A percentile compares a stretch with the other conserved stretches of the same genome.
These are phyloP conservation scores for Globisporangium polare DNA, from an alignment of 352 stramenopile species.

Conservation along the genomic window DNA sequence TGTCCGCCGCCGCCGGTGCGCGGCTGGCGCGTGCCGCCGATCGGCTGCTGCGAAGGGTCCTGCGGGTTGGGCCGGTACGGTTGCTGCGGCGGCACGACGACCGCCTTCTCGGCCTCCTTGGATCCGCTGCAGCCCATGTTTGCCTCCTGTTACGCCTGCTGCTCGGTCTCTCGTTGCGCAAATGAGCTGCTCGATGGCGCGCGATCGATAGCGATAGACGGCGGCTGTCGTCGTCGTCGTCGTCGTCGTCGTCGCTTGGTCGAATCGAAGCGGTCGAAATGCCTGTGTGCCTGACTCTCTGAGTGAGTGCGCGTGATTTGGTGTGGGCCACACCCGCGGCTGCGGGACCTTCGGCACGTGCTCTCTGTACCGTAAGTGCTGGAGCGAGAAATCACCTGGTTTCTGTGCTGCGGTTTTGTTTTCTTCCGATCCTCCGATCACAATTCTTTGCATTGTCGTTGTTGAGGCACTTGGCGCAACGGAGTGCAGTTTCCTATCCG, in stretches of 20 bases:
- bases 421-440: no score
- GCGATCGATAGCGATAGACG: background rate
- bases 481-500: no score
- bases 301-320: background rate
- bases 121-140: constrained; percentile 16
- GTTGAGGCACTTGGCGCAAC: no score
- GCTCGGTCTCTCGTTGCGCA: background rate
- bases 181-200: constrained; percentile 4
- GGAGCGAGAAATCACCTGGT: no score
- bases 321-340: background rate
- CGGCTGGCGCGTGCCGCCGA: background rate
- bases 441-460: no score
- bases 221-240: constrained; percentile 5
- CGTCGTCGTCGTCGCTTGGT: constrained; percentile 8
- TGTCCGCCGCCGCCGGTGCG: background rate
- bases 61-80: constrained; percentile 5
- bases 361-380: background rate
- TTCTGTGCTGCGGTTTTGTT: no score
- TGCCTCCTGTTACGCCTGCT: background rate
- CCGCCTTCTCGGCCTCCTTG: constrained; percentile 7
- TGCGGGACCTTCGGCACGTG: background rate
- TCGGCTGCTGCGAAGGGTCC: background rate
- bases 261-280: constrained; percentile 1
- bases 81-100: background rate
- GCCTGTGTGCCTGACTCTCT: constrained; percentile 5